These are phyloP conservation scores for Fonsecaea nubica DNA, from an alignment of 2,329 filamentous ascomycete genomes.

Conservation along the genomic window DNA sequence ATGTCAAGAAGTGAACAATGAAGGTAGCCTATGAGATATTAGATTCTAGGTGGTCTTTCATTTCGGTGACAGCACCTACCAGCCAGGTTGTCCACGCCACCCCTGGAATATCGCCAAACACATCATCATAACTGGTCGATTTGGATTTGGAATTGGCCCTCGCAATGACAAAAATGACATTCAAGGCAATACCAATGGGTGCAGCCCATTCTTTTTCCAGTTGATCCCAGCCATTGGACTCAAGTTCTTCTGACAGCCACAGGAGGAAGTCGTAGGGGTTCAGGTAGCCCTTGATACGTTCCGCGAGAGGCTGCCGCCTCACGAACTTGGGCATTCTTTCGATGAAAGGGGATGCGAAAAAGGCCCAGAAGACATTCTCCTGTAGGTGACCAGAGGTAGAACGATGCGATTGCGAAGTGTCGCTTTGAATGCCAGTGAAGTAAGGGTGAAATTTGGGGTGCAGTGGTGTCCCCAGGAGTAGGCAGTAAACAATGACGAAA, in stretches of 20 bases:
- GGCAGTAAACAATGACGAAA: conserved; percentile 29
- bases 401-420: not conserved
- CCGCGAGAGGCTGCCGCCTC: conserved; percentile 75
- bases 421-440: conserved; percentile 3
- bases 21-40: conserved; percentile 64
- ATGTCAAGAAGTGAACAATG: conserved; percentile 71
- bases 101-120: conserved; percentile 74
- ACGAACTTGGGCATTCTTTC: conserved; percentile 75
- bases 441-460: conserved; percentile 9
- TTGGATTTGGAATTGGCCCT: conserved; percentile 73
- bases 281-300: conserved; percentile 80
- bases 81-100: conserved; percentile 72
- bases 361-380: conserved; percentile 68
- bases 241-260: conserved; percentile 90
- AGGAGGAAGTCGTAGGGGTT: conserved; percentile 90
- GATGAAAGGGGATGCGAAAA: conserved; percentile 43
- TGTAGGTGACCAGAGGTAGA: not conserved
- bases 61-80: conserved; percentile 50
- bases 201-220: conserved; percentile 73
- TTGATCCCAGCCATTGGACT: conserved; percentile 89
- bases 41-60: conserved; percentile 13
- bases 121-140: conserved; percentile 71
- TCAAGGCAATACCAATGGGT: conserved; percentile 76
- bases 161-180: conserved; percentile 80
- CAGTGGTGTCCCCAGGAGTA: not conserved